Percentiles rank a stretch among this genome's conserved stretches.
These are phyloP conservation scores for Penicillium sp. DNA, from an alignment of 2,329 filamentous ascomycete genomes.

Conservation along the genomic window DNA sequence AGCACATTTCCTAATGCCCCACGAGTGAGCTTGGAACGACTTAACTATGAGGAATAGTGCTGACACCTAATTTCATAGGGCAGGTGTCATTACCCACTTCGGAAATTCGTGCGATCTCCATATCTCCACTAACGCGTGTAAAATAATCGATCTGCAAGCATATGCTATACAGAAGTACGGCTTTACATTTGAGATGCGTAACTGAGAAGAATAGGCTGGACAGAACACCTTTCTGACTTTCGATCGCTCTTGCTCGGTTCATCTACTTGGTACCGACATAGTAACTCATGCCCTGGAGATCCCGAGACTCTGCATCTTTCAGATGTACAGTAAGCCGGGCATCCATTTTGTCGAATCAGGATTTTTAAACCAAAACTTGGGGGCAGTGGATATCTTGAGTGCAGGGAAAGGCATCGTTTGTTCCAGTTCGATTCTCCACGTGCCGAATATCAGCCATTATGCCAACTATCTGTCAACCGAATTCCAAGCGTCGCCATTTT, in stretches of 20 bases:
- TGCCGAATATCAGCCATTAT: not conserved
- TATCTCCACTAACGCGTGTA: conserved; percentile 15
- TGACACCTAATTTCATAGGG: conserved; percentile 3
- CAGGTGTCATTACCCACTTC: conserved; percentile 13
- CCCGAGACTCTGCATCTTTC: conserved; percentile 7
- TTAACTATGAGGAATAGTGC: not conserved
- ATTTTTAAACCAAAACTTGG: not conserved
- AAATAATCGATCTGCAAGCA: conserved; percentile 20
- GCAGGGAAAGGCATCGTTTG: not conserved
- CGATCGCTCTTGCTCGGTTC: not conserved
- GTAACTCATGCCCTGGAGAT: not conserved
- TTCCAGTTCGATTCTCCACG: not conserved
- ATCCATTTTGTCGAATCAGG: conserved; percentile 5
- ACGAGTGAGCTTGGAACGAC: not conserved
- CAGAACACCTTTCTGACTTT: not conserved
- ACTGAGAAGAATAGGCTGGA: not conserved
- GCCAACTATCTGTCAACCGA: conserved; percentile 13
- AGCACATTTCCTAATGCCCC: not conserved
- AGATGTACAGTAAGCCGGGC: conserved; percentile 12
- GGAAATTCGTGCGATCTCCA: conserved; percentile 7
- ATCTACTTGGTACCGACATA: not conserved
- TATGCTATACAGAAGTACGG: conserved; percentile 4
- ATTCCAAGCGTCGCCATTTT: conserved; percentile 17
- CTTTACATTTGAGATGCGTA: not conserved
- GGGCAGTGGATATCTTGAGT: not conserved